These are phyloP conservation scores for Clathrospora elynae DNA, from an alignment of 2,329 filamentous ascomycete genomes.

Conservation along the genomic window DNA sequence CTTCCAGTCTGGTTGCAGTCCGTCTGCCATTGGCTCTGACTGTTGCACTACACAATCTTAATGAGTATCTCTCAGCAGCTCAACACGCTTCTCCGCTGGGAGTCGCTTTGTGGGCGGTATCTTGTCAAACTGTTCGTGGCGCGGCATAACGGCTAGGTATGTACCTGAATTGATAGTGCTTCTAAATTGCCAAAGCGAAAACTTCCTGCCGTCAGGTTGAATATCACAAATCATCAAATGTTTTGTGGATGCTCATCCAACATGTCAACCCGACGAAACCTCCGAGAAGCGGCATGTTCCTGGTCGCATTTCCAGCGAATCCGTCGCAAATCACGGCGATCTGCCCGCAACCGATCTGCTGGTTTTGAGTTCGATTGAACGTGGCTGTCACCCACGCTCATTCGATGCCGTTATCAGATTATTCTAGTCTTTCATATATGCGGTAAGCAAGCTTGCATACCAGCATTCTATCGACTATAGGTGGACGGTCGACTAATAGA, in stretches of 20 bases:
- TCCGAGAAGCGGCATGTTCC: no score
- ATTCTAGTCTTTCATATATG: not conserved
- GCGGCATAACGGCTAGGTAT: no score
- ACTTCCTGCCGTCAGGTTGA: no score
- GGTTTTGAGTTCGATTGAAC: not conserved
- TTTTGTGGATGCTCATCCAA: not conserved
- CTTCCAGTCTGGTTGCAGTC: not conserved
- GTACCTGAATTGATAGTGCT: no score
- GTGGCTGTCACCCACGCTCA: not conserved
- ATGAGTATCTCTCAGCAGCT: no score
- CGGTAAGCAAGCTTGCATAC: slow-evolving; percentile 6
- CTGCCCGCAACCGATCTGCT: not conserved
- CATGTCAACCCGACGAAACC: not conserved
- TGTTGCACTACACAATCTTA: no score
- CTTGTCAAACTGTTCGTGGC: no score
- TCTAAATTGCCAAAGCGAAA: no score
- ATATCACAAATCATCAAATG: no score
- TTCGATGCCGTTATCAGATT: not conserved
- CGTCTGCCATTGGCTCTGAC: not conserved
- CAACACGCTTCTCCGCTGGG: no score
- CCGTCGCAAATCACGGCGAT: not conserved
- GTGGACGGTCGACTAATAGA: no score
- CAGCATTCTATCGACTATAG: not conserved
- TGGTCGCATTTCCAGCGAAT: not conserved
- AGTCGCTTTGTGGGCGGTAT: no score